These are phyloP conservation scores for Alternaria metachromatica DNA, from an alignment of 2,329 filamentous ascomycete species.

Conservation along the genomic window DNA sequence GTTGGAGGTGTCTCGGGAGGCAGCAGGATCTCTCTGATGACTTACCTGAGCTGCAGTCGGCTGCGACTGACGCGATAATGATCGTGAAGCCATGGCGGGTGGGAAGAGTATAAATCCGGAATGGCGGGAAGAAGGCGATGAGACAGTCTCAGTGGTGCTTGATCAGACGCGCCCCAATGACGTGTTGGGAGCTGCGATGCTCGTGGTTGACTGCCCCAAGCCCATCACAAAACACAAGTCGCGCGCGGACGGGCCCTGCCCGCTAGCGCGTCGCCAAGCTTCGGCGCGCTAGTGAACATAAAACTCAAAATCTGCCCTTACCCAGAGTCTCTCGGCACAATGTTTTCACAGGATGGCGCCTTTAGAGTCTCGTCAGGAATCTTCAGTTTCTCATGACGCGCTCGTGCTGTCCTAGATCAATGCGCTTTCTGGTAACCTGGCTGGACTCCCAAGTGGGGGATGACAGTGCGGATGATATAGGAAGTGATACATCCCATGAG, in stretches of 20 bases:
- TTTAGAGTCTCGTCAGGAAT: constrained; percentile 99
- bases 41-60: constrained; percentile 32
- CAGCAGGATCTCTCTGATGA: constrained; percentile 7
- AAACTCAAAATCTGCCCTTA: constrained; percentile 23
- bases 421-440: constrained; percentile 64
- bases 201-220: constrained; percentile 12
- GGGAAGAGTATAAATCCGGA: not conserved
- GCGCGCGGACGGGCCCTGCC: constrained; percentile 14
- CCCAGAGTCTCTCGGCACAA: constrained; percentile 57
- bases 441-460: constrained; percentile 56
- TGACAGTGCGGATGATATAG: constrained; percentile 52
- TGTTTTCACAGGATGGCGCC: constrained; percentile 73
- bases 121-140: not conserved
- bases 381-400: constrained; percentile 96
- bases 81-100: constrained; percentile 32
- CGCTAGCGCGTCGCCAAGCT: constrained; percentile 22
- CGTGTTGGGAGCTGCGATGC: not conserved
- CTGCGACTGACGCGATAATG: constrained; percentile 38
- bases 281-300: constrained; percentile 22
- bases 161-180: constrained; percentile 1
- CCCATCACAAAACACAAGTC: constrained; percentile 36
- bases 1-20: not conserved
- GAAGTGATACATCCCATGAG: constrained; percentile 46
- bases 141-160: not conserved
- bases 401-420: constrained; percentile 93